Conservation (phyloP, 257 asterid genomes). For the Orobanche coerulescens region DNA sequence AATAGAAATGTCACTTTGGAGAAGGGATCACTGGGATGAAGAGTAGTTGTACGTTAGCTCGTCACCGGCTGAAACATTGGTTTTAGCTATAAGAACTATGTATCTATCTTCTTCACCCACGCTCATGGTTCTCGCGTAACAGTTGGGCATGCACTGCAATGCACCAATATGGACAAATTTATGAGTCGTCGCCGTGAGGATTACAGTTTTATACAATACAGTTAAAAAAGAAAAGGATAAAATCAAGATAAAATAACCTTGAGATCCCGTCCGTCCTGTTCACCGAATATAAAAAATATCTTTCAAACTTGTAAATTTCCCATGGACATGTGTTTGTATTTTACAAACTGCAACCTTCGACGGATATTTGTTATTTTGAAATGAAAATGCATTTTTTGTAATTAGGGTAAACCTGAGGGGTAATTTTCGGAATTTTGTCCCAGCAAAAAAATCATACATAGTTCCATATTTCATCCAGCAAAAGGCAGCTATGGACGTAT, state of each 20-base stretch:
- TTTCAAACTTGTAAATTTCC: background rate
- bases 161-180: slow-evolving; percentile 13
- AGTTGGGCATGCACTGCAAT: slow-evolving; percentile 91
- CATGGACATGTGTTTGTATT: background rate
- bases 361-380: background rate
- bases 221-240: too few species aligned
- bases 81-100: slow-evolving; percentile 79
- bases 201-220: background rate
- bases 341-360: too few species aligned
- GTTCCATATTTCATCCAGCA: background rate
- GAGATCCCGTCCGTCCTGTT: background rate
- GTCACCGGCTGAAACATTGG: slow-evolving; percentile 63
- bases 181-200: background rate
- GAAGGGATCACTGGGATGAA: background rate
- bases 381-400: background rate
- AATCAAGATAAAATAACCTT: background rate
- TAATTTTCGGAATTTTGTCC: background rate
- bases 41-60: slow-evolving; percentile 69
- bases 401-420: background rate
- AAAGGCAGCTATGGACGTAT: background rate
- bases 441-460: background rate
- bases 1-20: background rate
- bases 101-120: slow-evolving; percentile 65
- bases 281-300: background rate
- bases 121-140: slow-evolving; percentile 86